These are phyloP conservation scores for Schizophyllum amplum DNA, from an alignment of 1,284 basidiomycete genomes.

Conservation along the genomic window DNA sequence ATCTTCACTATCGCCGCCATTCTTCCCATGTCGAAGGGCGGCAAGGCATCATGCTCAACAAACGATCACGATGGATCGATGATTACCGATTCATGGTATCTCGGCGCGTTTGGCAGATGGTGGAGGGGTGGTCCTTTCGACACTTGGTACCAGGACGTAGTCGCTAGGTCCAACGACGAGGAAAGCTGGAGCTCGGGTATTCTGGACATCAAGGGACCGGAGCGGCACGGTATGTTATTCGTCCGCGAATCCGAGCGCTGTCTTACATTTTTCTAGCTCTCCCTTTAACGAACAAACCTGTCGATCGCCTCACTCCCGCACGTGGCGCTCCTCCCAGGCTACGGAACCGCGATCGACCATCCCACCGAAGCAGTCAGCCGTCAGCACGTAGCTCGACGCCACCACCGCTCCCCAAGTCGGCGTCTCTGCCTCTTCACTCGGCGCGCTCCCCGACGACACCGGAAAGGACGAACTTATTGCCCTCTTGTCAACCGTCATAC, in stretches of 20 bases:
- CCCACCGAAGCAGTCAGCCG: slow-evolving; percentile 27
- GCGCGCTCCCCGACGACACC: slow-evolving; percentile 30
- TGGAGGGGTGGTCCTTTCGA: slow-evolving; percentile 72
- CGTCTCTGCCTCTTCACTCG: slow-evolving; percentile 65
- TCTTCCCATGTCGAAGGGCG: slow-evolving; percentile 24
- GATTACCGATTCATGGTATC: slow-evolving; percentile 73
- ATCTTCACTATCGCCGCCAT: slow-evolving; percentile 82
- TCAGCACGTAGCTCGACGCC: slow-evolving; percentile 57
- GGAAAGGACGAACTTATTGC: slow-evolving; percentile 24
- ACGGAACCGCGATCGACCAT: slow-evolving; percentile 49
- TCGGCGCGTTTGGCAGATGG: slow-evolving; percentile 85
- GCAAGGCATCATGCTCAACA: neutral
- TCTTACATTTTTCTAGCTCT: slow-evolving; percentile 30
- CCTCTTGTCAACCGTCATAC: slow-evolving; percentile 21
- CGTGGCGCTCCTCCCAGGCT: slow-evolving; percentile 43
- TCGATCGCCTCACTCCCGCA: neutral
- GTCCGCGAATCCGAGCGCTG: neutral
- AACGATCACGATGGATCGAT: slow-evolving; percentile 31
- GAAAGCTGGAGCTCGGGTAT: slow-evolving; percentile 70
- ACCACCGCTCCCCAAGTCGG: slow-evolving; percentile 77
- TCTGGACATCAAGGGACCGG: slow-evolving; percentile 54
- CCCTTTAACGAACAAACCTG: slow-evolving; percentile 38
- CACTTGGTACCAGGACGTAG: slow-evolving; percentile 61
- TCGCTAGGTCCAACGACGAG: slow-evolving; percentile 57
- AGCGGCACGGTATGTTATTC: neutral